phyloP scores from a whole-genome alignment of 2,329 filamentous ascomycete species.

The Blastomyces gilchristii region DNA sequence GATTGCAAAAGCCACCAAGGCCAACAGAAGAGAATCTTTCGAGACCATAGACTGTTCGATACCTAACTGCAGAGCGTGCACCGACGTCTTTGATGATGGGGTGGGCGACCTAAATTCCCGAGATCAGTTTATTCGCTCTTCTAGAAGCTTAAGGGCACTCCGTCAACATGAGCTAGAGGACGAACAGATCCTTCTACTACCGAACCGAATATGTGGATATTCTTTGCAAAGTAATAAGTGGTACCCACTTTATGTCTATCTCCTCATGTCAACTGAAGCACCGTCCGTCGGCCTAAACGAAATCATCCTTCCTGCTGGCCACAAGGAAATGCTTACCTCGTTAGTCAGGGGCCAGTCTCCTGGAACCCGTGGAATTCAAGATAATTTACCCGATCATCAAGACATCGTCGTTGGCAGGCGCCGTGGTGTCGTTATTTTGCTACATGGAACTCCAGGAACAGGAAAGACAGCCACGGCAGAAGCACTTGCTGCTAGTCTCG shows the following conservation, averaged over 20 bases:
- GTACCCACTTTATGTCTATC: neutral
- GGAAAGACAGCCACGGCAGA: neutral
- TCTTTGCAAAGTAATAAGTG: neutral
- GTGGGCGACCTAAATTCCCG: neutral
- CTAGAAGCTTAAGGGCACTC: neutral
- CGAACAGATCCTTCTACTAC: neutral
- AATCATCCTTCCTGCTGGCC: neutral
- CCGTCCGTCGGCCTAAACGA: neutral
- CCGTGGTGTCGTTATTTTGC: neutral
- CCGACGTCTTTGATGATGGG: neutral
- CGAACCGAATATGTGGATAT: neutral
- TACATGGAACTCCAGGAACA: neutral
- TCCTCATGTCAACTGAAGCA: neutral
- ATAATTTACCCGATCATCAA: neutral
- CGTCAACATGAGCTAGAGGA: neutral
- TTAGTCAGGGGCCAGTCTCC: neutral
- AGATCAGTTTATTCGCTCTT: neutral
- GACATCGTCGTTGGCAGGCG: neutral
- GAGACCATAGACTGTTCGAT: neutral
- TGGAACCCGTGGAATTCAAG: neutral
- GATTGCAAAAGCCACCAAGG: neutral
- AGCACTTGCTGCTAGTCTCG: neutral
- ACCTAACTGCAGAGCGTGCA: neutral
- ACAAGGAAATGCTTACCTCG: neutral
- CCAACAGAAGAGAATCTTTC: neutral